Percentiles rank a stretch among this genome's conserved stretches.
These are phyloP conservation scores for Porogramme epimiltina DNA, from an alignment of 1,284 basidiomycete genomes.

Conservation along the genomic window DNA sequence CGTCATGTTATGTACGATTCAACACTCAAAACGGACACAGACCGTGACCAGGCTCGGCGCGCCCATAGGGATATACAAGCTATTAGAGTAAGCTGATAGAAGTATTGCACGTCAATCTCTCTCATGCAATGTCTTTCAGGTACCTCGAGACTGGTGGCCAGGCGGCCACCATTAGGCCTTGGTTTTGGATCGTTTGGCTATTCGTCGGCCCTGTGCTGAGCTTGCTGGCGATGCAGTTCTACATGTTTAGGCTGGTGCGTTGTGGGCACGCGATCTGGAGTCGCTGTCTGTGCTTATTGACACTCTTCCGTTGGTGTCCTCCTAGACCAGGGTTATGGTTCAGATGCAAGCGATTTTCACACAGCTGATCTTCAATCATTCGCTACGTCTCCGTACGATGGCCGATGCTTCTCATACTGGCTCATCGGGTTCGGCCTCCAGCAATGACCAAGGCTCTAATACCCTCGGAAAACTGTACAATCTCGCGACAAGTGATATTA, in stretches of 20 bases:
- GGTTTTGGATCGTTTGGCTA: conserved; percentile 64
- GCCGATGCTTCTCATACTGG: conserved; percentile 39
- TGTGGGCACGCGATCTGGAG: neutral
- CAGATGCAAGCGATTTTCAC: conserved; percentile 65
- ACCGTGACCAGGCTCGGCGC: conserved; percentile 33
- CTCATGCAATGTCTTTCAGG: conserved; percentile 14
- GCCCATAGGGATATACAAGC: conserved; percentile 43
- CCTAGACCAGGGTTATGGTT: conserved; percentile 50
- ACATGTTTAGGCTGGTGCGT: conserved; percentile 8
- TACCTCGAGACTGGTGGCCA: conserved; percentile 45
- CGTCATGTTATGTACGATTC: no score
- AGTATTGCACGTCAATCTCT: neutral
- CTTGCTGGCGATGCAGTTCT: conserved; percentile 19
- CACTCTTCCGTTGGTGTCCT: neutral
- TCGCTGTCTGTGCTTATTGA: neutral
- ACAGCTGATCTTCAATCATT: conserved; percentile 71
- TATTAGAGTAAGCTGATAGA: conserved; percentile 32
- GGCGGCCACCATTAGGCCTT: conserved; percentile 40
- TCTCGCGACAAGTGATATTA: conserved; percentile 36
- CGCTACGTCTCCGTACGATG: conserved; percentile 67
- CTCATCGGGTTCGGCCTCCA: no score
- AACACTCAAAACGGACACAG: neutral
- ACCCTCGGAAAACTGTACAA: conserved; percentile 48
- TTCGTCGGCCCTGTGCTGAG: conserved; percentile 55
- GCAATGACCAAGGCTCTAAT: conserved; percentile 19